These are phyloP conservation scores for Apiotrichum sp. DNA, from an alignment of 1,284 basidiomycete genomes.

Conservation along the genomic window DNA sequence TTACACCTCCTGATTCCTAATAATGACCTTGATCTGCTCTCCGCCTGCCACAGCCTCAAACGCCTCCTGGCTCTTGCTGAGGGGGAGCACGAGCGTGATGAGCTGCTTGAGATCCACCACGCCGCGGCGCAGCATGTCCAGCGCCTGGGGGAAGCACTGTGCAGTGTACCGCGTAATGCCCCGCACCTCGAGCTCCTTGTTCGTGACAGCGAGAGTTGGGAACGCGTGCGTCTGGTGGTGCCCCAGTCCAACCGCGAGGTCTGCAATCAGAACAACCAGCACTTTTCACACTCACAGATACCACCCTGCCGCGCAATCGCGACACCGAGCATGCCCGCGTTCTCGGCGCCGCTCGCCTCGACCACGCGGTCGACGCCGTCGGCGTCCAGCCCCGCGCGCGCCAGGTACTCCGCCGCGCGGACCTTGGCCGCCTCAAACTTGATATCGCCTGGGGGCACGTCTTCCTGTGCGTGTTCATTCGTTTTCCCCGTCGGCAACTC, in stretches of 20 bases:
- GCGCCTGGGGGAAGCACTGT: constrained; percentile 49
- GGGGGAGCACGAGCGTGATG: constrained; percentile 55
- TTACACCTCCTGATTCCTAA: constrained; percentile 38
- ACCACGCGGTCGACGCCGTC: constrained; percentile 57
- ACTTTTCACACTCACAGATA: constrained; percentile 27
- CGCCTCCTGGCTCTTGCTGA: constrained; percentile 49
- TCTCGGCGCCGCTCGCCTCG: constrained; percentile 57
- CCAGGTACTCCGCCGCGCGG: constrained; percentile 24
- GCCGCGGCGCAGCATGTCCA: constrained; percentile 52
- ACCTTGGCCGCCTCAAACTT: constrained; percentile 39
- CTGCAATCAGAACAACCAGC: constrained; percentile 13
- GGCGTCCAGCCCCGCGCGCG: constrained; percentile 31
- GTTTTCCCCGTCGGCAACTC: constrained; percentile 22
- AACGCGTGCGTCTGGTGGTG: constrained; percentile 41
- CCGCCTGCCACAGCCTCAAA: constrained; percentile 52
- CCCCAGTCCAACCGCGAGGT: constrained; percentile 39
- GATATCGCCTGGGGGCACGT: constrained; percentile 27
- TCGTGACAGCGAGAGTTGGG: constrained; percentile 43
- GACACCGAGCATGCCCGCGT: constrained; percentile 56
- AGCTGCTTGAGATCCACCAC: constrained; percentile 54
- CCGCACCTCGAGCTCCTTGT: constrained; percentile 72
- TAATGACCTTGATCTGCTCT: constrained; percentile 42
- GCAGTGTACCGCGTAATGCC: constrained; percentile 49
- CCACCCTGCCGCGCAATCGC: constrained; percentile 60
- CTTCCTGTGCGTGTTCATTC: constrained; percentile 20